A percentile compares a stretch with the other conserved stretches of the same genome.
Conservation (phyloP, 441 rosid genomes). For the Macaranga tanarius region DNA sequence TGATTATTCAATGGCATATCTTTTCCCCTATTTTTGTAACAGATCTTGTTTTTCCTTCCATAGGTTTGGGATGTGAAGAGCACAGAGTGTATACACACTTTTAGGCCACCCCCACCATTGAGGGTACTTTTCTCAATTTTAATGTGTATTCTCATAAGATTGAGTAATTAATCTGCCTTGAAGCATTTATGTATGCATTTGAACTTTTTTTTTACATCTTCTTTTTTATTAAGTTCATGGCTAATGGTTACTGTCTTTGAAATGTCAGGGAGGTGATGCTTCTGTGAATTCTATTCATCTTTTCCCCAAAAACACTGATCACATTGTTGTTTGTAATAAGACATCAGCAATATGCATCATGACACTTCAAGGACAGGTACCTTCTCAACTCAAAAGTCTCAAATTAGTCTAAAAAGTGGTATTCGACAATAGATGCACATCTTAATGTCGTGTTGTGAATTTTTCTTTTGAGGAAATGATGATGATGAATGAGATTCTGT, state of each 20-base stretch:
- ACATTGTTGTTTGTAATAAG: conserved; percentile 89
- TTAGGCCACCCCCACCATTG: conserved; percentile 92
- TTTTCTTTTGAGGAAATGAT: neutral
- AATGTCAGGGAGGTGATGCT: conserved; percentile 88
- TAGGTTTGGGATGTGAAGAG: conserved; percentile 99
- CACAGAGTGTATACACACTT: conserved; percentile 89
- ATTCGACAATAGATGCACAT: neutral
- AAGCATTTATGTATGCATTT: neutral
- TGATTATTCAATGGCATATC: neutral
- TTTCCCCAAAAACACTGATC: conserved; percentile 88
- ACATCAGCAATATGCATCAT: conserved; percentile 87
- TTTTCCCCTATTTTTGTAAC: conserved; percentile 24
- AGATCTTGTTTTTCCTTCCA: conserved; percentile 17
- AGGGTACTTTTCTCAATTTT: conserved; percentile 51
- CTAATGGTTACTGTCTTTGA: conserved; percentile 24
- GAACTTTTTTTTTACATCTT: neutral
- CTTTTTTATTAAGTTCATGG: neutral
- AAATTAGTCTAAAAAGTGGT: neutral
- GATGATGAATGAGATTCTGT: neutral
- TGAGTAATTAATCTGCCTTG: conserved; percentile 3
- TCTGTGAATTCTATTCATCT: conserved; percentile 96
- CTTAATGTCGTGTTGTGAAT: neutral
- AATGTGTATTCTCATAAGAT: conserved; percentile 2
- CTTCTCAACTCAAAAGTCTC: conserved; percentile 7
- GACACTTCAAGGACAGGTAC: conserved; percentile 99